Conservation (phyloP, 2,329 filamentous ascomycete genomes). For the Volutella citrinella region DNA sequence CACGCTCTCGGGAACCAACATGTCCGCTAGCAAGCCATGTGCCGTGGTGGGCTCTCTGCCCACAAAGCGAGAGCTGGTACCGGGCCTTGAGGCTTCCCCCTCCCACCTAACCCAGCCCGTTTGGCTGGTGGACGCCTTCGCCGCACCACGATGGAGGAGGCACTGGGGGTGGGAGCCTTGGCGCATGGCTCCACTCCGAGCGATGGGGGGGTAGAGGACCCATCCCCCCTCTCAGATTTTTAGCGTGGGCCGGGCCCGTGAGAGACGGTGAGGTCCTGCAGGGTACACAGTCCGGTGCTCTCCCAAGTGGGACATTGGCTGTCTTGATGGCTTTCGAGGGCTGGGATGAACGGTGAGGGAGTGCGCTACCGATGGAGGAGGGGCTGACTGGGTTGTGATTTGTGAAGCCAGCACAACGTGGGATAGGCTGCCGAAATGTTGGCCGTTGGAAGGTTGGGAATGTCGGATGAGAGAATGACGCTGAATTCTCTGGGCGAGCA, state of each 20-base stretch:
- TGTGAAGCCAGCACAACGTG: constrained; percentile 4
- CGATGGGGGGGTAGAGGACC: constrained; percentile 14
- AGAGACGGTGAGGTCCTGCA: constrained; percentile 18
- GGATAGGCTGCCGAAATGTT: constrained; percentile 7
- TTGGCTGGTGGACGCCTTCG: constrained; percentile 14
- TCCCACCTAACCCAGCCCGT: constrained; percentile 6
- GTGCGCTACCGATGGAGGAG: constrained; percentile 16
- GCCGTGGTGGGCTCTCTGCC: too few relatives aligned
- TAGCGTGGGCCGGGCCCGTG: constrained; percentile 20
- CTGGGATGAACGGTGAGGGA: constrained; percentile 15
- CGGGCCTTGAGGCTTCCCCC: too few relatives aligned
- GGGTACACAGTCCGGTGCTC: constrained; percentile 19
- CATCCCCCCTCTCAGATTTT: constrained; percentile 19
- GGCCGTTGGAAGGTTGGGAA: too few relatives aligned
- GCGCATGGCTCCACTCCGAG: constrained; percentile 18
- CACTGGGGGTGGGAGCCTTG: constrained; percentile 19
- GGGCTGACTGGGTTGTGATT: constrained; percentile 11
- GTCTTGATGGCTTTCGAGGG: constrained; percentile 14
- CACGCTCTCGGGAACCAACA: too few relatives aligned
- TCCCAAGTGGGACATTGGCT: constrained; percentile 17
- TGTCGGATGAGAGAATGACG: too few relatives aligned
- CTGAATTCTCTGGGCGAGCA: too few relatives aligned
- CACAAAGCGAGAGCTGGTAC: too few relatives aligned
- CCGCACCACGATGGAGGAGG: constrained; percentile 18
- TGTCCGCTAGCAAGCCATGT: too few relatives aligned